Evolutionary conservation across 106 monocot species (phyloP).

Genomic region (Dendrobium catenatum): DNA sequence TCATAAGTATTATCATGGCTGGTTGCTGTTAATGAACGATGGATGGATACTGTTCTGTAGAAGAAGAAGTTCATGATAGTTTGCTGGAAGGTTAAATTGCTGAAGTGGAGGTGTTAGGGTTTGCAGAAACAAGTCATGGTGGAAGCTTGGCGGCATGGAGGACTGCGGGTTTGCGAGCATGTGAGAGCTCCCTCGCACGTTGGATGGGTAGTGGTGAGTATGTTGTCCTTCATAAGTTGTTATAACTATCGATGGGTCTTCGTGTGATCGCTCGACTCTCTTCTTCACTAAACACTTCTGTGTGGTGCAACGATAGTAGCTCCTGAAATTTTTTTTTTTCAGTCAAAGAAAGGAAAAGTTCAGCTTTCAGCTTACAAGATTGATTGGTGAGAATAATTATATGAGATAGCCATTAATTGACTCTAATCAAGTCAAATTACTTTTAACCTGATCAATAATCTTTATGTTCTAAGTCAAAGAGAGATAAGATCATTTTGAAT

Average conservation of each 20-base stretch:
- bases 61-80: conserved; percentile 38
- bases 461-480: too few species aligned
- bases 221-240: conserved; percentile 95
- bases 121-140: conserved; percentile 19
- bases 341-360: too few species aligned
- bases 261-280: conserved; percentile 74
- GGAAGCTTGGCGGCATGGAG: conserved; percentile 3
- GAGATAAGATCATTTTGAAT: too few species aligned
- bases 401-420: too few species aligned
- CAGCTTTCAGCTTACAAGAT: too few species aligned
- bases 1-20: conserved; percentile 14
- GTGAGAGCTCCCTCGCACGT: conserved; percentile 43
- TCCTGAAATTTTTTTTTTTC: conserved; percentile 32
- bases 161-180: conserved; percentile 9
- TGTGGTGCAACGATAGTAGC: conserved; percentile 91
- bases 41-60: conserved; percentile 69
- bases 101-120: conserved; percentile 23
- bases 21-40: conserved; percentile 23
- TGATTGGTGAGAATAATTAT: too few species aligned
- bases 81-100: conserved; percentile 27
- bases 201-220: conserved; percentile 63
- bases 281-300: conserved; percentile 90
- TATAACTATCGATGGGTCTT: conserved; percentile 74
- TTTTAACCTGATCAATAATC: too few species aligned
- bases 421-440: too few species aligned